Conservation (phyloP, 148 eudicot species). For the Silene uniflora region DNA sequence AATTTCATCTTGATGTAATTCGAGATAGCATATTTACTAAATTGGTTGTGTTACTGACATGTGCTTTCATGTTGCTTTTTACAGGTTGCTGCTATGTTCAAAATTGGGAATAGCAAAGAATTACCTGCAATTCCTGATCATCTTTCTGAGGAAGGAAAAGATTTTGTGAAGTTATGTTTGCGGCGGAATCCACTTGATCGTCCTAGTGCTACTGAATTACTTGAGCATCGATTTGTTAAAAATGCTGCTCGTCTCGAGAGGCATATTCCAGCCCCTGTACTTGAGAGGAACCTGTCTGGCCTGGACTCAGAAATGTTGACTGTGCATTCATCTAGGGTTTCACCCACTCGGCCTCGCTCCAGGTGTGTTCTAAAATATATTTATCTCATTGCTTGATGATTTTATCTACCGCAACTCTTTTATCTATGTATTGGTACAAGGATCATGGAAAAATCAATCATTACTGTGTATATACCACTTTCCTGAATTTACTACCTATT, state of each 20-base stretch:
- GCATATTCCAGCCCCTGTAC: constrained; percentile 43
- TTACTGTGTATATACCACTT: neutral
- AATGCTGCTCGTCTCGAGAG: constrained; percentile 63
- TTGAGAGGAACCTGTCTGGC: constrained; percentile 54
- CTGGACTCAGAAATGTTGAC: constrained; percentile 63
- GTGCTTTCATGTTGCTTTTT: constrained; percentile 12
- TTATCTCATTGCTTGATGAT: neutral
- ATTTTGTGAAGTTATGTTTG: constrained; percentile 78
- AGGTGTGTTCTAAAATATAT: constrained; percentile 41
- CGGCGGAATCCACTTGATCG: constrained; percentile 73
- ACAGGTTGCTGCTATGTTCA: constrained; percentile 95
- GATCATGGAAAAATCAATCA: neutral
- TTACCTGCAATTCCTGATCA: constrained; percentile 82
- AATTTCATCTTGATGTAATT: neutral
- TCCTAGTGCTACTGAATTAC: constrained; percentile 71
- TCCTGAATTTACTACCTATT: neutral
- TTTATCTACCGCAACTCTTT: neutral
- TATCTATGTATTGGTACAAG: neutral
- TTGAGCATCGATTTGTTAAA: constrained; percentile 83
- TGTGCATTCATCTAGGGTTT: constrained; percentile 76
- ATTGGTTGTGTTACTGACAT: neutral
- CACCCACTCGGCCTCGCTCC: constrained; percentile 51
- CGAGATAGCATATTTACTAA: neutral
- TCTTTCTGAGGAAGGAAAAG: constrained; percentile 89
- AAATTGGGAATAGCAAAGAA: constrained; percentile 91